A percentile compares a stretch with the other conserved stretches of the same genome.
Evolutionary conservation across 495 filamentous ascomycete genomes (phyloP).

Genomic region (Penicillium simplicissimum): DNA sequence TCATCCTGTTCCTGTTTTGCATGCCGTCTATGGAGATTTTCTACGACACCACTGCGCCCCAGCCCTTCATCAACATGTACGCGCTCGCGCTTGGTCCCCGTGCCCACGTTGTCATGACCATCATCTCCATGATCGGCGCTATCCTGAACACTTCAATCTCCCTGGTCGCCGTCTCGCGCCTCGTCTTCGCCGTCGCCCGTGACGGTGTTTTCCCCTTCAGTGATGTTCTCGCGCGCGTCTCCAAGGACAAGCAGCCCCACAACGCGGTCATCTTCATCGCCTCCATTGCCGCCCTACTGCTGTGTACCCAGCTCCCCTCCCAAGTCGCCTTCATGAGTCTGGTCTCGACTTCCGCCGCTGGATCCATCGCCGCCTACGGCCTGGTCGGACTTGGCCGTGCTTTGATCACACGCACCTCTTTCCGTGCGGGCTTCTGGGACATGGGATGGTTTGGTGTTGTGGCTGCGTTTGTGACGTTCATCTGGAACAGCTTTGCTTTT

Average conservation of each 20-base stretch:
- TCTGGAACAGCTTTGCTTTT: constrained; percentile 41
- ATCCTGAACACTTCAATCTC: constrained; percentile 43
- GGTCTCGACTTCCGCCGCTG: constrained; percentile 38
- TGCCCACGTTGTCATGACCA: constrained; percentile 40
- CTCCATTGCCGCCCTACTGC: constrained; percentile 32
- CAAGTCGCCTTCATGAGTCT: constrained; percentile 37
- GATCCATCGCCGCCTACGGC: constrained; percentile 40
- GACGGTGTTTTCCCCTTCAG: constrained; percentile 42
- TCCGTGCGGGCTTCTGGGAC: constrained; percentile 35
- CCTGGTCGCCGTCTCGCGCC: constrained; percentile 38
- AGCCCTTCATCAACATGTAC: constrained; percentile 44
- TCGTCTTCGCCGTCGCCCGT: constrained; percentile 42
- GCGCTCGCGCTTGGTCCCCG: constrained; percentile 35
- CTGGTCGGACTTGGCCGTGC: constrained; percentile 37
- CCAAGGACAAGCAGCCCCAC: constrained; percentile 37
- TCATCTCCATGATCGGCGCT: constrained; percentile 35
- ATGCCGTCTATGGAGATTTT: constrained; percentile 37
- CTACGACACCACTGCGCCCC: constrained; percentile 33
- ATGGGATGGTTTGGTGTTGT: constrained; percentile 33
- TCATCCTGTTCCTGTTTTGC: constrained; percentile 39
- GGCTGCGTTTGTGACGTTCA: constrained; percentile 35
- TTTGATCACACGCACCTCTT: constrained; percentile 34
- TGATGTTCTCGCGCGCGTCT: constrained; percentile 33
- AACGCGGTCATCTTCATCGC: constrained; percentile 41
- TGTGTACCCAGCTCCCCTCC: constrained; percentile 39